These are phyloP conservation scores for Nicotiana rustica DNA, from an alignment of 305 asterid genomes.

Conservation along the genomic window DNA sequence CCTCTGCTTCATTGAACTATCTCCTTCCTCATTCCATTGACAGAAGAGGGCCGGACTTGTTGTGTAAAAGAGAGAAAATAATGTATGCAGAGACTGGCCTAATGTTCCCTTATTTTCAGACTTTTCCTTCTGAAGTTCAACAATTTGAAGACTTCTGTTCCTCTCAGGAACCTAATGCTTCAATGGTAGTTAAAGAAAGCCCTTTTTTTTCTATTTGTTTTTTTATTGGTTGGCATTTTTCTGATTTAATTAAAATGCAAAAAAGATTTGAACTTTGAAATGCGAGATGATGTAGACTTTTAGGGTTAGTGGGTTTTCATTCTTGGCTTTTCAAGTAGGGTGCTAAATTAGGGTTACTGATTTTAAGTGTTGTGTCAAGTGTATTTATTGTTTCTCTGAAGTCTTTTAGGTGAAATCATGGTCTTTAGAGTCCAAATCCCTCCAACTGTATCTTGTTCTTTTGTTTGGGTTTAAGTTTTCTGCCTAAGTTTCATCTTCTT, in stretches of 20 bases:
- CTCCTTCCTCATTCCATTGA: constrained; percentile 40
- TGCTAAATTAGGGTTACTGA: constrained; percentile 15
- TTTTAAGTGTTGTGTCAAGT: neutral
- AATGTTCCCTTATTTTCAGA: constrained; percentile 71
- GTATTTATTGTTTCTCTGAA: too few species aligned
- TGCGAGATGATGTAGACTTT: constrained; percentile 3
- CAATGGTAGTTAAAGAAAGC: constrained; percentile 50
- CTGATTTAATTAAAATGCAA: neutral
- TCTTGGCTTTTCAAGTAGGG: neutral
- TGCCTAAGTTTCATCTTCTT: neutral
- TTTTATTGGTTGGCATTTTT: constrained; percentile 34
- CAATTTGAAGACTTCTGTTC: constrained; percentile 68
- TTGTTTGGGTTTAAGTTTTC: neutral
- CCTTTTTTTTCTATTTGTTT: neutral
- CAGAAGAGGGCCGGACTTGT: neutral
- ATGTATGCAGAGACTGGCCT: constrained; percentile 84
- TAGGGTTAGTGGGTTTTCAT: constrained; percentile 26
- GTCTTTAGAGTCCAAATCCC: neutral
- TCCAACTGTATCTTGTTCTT: neutral
- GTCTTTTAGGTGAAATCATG: constrained; percentile 11
- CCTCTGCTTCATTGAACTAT: constrained; percentile 46
- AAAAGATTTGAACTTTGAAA: constrained; percentile 1
- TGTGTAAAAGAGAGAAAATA: constrained; percentile 41
- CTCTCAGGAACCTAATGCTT: constrained; percentile 63
- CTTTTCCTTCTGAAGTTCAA: constrained; percentile 66